Evolutionary conservation across 2,329 filamentous ascomycete species (phyloP).

Genomic region (Hirsutella rhossiliensis): DNA sequence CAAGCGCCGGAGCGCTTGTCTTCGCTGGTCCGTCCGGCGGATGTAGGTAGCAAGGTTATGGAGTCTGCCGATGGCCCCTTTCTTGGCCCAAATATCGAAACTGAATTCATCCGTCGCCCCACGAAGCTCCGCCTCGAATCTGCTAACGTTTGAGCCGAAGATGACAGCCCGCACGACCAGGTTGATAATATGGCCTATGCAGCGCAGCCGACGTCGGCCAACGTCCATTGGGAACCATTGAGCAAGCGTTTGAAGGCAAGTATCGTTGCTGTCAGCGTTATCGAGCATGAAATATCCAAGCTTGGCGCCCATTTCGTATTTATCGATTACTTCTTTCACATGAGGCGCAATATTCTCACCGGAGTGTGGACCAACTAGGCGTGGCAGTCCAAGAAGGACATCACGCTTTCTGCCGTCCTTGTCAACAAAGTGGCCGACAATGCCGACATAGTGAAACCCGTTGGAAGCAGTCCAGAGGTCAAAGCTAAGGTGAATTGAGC

Average conservation of each 20-base stretch:
- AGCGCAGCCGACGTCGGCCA: no score
- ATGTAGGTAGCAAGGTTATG: not conserved
- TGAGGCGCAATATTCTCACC: not conserved
- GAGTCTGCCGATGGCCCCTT: slow-evolving; percentile 1
- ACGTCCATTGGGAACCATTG: no score
- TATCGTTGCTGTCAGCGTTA: not conserved
- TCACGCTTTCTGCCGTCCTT: no score
- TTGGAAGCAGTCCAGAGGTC: not conserved
- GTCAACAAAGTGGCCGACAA: not conserved
- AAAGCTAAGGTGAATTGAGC: slow-evolving; percentile 1
- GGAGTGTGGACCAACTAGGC: not conserved
- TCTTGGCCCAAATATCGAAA: no score
- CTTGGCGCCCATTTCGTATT: slow-evolving; percentile 1
- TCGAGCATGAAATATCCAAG: not conserved
- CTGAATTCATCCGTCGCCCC: no score
- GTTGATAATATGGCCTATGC: no score
- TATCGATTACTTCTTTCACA: not conserved
- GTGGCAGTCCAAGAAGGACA: not conserved
- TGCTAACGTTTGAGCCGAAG: no score
- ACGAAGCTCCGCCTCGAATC: no score
- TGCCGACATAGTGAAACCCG: not conserved
- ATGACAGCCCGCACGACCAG: no score
- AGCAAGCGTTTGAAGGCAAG: slow-evolving; percentile 1
- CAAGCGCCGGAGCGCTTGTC: no score
- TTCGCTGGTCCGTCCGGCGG: not conserved